Conservation (phyloP, 805 yeast species). For the Saturnispora ahearnii region DNA sequence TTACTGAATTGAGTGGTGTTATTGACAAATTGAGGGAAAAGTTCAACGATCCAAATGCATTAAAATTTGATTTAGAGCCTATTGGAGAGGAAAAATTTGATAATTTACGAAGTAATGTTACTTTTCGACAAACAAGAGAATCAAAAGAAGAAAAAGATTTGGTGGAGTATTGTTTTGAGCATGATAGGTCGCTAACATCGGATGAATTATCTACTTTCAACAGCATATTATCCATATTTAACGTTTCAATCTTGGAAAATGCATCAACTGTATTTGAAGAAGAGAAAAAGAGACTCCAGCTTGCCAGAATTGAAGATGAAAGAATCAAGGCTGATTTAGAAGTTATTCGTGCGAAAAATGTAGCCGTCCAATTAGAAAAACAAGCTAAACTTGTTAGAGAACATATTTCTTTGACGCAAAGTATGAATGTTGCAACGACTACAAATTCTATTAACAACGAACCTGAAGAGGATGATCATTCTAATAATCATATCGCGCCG, state of each 20-base stretch:
- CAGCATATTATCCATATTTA: conserved; percentile 5
- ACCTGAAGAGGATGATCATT: not conserved
- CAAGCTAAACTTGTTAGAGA: conserved; percentile 3
- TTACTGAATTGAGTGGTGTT: conserved; percentile 16
- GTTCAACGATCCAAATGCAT: conserved; percentile 17
- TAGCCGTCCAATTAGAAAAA: conserved; percentile 4
- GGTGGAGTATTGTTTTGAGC: conserved; percentile 7
- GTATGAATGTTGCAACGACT: not conserved
- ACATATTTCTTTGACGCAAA: not conserved
- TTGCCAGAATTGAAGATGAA: not conserved
- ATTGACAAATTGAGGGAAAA: conserved; percentile 19
- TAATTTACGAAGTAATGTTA: conserved; percentile 1
- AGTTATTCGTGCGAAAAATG: not conserved
- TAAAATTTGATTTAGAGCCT: conserved; percentile 14
- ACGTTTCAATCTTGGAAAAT: not conserved
- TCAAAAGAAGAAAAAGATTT: conserved; percentile 14
- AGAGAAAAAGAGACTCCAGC: not conserved
- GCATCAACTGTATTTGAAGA: not conserved
- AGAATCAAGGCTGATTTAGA: not conserved
- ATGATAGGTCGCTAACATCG: conserved; percentile 7
- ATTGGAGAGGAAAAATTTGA: conserved; percentile 11
- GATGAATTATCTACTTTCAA: conserved; percentile 7
- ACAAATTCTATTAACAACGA: not conserved
- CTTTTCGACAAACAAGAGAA: conserved; percentile 12
- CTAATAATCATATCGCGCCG: no score